phyloP scores from a whole-genome alignment of 345 rosid genomes.

The Populus alba region DNA sequence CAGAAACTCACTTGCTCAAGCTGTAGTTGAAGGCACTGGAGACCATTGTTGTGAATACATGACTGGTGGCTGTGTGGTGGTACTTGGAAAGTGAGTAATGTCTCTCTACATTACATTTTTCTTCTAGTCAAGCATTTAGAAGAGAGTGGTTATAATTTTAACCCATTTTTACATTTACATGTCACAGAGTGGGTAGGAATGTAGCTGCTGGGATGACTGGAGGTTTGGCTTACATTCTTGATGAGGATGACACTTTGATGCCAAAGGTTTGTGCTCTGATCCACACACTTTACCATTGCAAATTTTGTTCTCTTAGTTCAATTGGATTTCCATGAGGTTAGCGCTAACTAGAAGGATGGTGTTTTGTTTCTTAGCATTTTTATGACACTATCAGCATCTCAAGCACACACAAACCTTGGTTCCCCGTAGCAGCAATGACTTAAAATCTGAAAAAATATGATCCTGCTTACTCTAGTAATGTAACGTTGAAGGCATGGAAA shows the following conservation, averaged over 20 bases:
- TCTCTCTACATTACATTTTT: background rate
- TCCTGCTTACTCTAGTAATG: background rate
- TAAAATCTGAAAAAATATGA: background rate
- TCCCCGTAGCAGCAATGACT: background rate
- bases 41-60: conserved; percentile 98
- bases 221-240: conserved; percentile 90
- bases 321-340: background rate
- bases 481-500: no score
- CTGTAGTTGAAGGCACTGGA: conserved; percentile 99
- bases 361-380: background rate
- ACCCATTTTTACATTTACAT: conserved; percentile 16
- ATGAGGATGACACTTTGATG: conserved; percentile 77
- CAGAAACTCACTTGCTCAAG: conserved; percentile 93
- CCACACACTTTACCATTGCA: background rate
- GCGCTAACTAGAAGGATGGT: background rate
- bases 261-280: conserved; percentile 64
- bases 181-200: conserved; percentile 90
- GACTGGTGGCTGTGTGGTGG: conserved; percentile 97
- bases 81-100: conserved; percentile 88
- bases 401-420: background rate
- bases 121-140: conserved; percentile 4
- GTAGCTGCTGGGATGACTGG: conserved; percentile 99
- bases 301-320: background rate
- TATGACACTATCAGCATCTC: background rate
- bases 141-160: background rate